Percentiles rank a stretch among this genome's conserved stretches.
These are phyloP conservation scores for Lablab purpureus DNA, from an alignment of 306 rosid species.

Conservation along the genomic window DNA sequence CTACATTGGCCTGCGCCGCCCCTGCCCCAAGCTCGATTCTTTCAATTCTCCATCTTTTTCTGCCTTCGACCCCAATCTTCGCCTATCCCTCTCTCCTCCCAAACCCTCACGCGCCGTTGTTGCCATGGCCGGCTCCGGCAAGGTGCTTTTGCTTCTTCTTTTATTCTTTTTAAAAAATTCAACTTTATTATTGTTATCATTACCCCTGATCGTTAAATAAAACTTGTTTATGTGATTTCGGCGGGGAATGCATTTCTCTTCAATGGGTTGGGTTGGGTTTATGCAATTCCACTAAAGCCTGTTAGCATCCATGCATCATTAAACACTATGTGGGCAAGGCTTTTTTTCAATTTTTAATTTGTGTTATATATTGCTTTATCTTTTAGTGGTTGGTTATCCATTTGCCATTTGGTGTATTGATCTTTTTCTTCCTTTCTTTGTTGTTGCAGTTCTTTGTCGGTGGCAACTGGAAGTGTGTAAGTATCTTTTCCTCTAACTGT, in stretches of 20 bases:
- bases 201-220: slow-evolving; percentile 16
- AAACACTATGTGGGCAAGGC: background rate
- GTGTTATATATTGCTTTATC: background rate
- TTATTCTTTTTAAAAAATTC: background rate
- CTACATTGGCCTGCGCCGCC: slow-evolving; percentile 70
- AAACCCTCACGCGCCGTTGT: slow-evolving; percentile 72
- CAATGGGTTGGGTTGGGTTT: slow-evolving; percentile 8
- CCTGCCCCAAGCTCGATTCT: slow-evolving; percentile 59
- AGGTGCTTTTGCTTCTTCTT: slow-evolving; percentile 51
- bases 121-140: slow-evolving; percentile 94
- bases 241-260: slow-evolving; percentile 25
- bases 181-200: background rate
- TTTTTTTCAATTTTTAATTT: background rate
- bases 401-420: slow-evolving; percentile 8
- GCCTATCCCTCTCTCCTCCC: slow-evolving; percentile 61
- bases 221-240: background rate
- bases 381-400: background rate
- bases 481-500: slow-evolving; percentile 43
- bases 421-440: slow-evolving; percentile 23
- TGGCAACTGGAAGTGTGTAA: slow-evolving; percentile 99
- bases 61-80: slow-evolving; percentile 58
- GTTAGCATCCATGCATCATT: background rate
- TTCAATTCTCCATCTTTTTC: slow-evolving; percentile 51
- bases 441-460: slow-evolving; percentile 92
- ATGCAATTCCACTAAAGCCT: background rate